Percentiles rank a stretch among this genome's conserved stretches.
Evolutionary conservation across 768 basidiomycete genomes (phyloP).

Genomic region (Calocybe indica): DNA sequence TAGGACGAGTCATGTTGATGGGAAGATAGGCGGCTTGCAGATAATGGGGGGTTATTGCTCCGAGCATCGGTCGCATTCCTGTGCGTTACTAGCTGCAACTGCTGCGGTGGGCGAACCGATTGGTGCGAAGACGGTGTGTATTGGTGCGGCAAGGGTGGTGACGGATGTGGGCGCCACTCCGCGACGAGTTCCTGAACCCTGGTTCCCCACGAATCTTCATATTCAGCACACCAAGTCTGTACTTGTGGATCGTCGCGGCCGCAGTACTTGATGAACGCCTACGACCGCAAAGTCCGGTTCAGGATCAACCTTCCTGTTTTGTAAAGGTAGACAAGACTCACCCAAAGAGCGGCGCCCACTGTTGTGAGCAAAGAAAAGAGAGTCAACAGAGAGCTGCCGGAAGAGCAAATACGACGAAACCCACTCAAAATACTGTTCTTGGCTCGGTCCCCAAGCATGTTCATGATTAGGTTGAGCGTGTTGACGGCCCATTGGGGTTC

Average conservation of each 20-base stretch:
- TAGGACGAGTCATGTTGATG: constrained; percentile 24
- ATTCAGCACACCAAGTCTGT: constrained; percentile 54
- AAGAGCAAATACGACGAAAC: constrained; percentile 8
- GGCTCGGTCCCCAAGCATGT: constrained; percentile 42
- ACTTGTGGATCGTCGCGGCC: constrained; percentile 49
- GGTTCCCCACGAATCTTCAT: constrained; percentile 64
- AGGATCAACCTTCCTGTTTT: background rate
- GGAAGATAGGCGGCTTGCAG: constrained; percentile 18
- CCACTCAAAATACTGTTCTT: constrained; percentile 41
- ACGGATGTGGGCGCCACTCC: constrained; percentile 31
- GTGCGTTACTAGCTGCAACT: constrained; percentile 10
- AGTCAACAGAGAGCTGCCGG: background rate
- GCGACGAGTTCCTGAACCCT: constrained; percentile 43
- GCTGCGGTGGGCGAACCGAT: constrained; percentile 15
- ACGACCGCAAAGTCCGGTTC: background rate
- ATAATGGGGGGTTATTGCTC: constrained; percentile 13
- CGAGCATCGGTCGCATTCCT: constrained; percentile 29
- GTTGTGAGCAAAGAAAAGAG: constrained; percentile 9
- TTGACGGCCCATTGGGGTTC: constrained; percentile 39
- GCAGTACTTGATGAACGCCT: constrained; percentile 66
- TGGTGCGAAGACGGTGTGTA: constrained; percentile 13
- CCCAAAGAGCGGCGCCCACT: constrained; percentile 65
- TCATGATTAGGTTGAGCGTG: constrained; percentile 37
- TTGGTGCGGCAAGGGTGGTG: constrained; percentile 27
- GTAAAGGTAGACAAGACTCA: constrained; percentile 24